Base-by-base conservation (phyloP, 179 eudicot species). In the Nepenthes alata region DNA sequence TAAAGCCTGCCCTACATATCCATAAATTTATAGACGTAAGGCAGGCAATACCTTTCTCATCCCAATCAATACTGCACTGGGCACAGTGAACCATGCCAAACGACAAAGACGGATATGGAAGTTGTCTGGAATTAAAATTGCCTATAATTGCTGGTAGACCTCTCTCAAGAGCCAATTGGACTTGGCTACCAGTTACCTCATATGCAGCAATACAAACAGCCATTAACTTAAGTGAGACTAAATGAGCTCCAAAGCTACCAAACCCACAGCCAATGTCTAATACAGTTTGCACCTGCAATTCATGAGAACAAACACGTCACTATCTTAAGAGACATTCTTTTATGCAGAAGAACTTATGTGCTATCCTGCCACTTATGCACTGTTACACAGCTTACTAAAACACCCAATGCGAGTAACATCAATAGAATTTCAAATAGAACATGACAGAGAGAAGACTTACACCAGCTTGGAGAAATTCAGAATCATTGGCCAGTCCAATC, bases 1-100 rank as follows among this genome's bases (percentile, higher is more conserved):
- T 1, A 25, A 25, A 25, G 25, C 25, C 25, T 25, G 25, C 25
- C 25, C 25, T 25, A 25, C 25, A 25, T 25, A 25, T 25, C 25
- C 25, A 25, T 25, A 25, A 25, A 25, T 25, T 25, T 25, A 25
- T 25, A 25, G 25, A 25, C 3, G 4, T n/a, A 52, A 15, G 7
- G 25, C 55, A 52, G 37, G 9, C 36, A n/a, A 9, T 81, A 89
- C 98, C 98, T 89, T 89, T 93, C 63, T 78, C 76, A 55, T 93
- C 95, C 98, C 98, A 93, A 59, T 73, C 69, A 79, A 93, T 84
- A 34, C 98, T 93, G 78, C 98, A 93, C 70, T 83, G 90, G 70
- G 98, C 95, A 78, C 98, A 93, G 74, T 93, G 98, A 72, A 93
- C 83, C 98, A 93, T 93, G 74, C 80, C 93, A 75, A 81, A 93